A percentile compares a stretch with the other conserved stretches of the same genome.
Evolutionary conservation across 352 stramenopile species (phyloP).

Genomic region (Peronospora destructor): DNA sequence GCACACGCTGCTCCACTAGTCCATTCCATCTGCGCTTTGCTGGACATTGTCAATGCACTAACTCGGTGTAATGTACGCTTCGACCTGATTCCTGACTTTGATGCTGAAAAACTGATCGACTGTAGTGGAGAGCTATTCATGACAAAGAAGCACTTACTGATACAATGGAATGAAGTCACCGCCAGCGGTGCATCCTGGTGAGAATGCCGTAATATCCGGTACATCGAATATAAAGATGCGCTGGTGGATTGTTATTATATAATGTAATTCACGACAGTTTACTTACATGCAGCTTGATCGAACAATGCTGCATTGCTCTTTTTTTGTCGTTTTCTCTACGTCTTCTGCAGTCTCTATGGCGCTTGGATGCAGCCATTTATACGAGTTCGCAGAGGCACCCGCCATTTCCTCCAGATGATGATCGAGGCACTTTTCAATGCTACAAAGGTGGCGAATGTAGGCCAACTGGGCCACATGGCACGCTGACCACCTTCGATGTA

Average conservation of each 20-base stretch:
- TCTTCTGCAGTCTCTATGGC: slow-evolving; percentile 2
- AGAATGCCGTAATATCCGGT: no score
- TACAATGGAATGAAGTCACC: no score
- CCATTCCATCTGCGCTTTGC: no score
- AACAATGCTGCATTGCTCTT: background rate
- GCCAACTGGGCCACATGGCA: slow-evolving; percentile 85
- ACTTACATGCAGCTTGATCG: background rate
- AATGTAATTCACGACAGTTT: no score
- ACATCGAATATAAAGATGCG: no score
- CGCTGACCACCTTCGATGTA: slow-evolving; percentile 86
- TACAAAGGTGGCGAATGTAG: slow-evolving; percentile 91
- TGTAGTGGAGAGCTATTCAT: background rate
- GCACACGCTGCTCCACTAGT: background rate
- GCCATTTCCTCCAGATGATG: slow-evolving; percentile 30
- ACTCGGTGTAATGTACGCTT: background rate
- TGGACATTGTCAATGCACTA: no score
- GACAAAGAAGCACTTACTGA: background rate
- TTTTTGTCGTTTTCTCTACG: background rate
- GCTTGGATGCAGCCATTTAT: slow-evolving; percentile 40
- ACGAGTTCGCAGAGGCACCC: slow-evolving; percentile 21
- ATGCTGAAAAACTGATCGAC: background rate
- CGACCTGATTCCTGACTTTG: background rate
- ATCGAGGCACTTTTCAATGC: slow-evolving; percentile 81
- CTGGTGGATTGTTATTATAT: no score
- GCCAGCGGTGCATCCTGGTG: no score